These are phyloP conservation scores for Rosa chinensis DNA, from an alignment of 306 rosid genomes.

Conservation along the genomic window DNA sequence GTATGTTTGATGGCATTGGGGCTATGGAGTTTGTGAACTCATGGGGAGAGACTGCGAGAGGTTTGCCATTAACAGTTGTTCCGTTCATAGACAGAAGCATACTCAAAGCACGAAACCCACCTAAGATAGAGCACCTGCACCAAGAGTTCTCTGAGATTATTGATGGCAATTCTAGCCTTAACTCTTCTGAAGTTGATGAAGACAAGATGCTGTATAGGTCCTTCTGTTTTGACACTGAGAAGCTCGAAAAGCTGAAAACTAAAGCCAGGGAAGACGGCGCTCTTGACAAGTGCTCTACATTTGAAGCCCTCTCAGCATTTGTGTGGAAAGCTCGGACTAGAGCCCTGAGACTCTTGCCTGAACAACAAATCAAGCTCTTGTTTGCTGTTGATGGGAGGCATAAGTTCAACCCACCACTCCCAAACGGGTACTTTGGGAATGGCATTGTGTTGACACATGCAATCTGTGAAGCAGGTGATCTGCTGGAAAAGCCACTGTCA, in stretches of 20 bases:
- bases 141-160: slow-evolving; percentile 58
- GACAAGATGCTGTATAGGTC: slow-evolving; percentile 51
- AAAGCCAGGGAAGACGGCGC: slow-evolving; percentile 53
- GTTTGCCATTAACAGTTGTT: slow-evolving; percentile 42
- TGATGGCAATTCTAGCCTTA: slow-evolving; percentile 38
- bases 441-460: slow-evolving; percentile 68
- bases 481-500: slow-evolving; percentile 53
- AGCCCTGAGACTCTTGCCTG: slow-evolving; percentile 53
- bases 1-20: slow-evolving; percentile 68
- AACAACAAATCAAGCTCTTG: slow-evolving; percentile 71
- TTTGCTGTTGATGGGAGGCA: slow-evolving; percentile 79
- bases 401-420: slow-evolving; percentile 61
- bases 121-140: slow-evolving; percentile 55
- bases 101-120: slow-evolving; percentile 65
- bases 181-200: slow-evolving; percentile 29
- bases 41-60: slow-evolving; percentile 69
- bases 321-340: slow-evolving; percentile 80
- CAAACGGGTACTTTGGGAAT: slow-evolving; percentile 73
- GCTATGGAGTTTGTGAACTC: slow-evolving; percentile 81
- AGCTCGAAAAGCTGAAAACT: slow-evolving; percentile 53
- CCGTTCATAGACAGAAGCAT: slow-evolving; percentile 68
- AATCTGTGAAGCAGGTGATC: slow-evolving; percentile 49
- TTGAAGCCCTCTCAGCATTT: slow-evolving; percentile 74
- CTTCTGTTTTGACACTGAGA: slow-evolving; percentile 55
- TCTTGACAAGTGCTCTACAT: slow-evolving; percentile 54